Conservation (phyloP, 768 basidiomycete genomes). For the Mycena indigotica region DNA sequence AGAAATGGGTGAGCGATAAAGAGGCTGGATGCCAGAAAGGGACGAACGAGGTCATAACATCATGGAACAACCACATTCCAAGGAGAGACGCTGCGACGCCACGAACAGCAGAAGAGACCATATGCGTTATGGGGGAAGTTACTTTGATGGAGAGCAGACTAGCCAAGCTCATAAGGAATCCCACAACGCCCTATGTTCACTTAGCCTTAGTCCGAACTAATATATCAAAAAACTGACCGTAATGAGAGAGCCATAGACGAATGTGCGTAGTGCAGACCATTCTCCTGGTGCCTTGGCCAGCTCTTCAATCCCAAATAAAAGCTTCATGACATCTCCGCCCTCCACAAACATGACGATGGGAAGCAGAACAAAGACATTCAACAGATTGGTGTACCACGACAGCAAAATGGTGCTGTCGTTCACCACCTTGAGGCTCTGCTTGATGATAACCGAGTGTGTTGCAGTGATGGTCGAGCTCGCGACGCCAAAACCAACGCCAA, state of each 20-base stretch:
- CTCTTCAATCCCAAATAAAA: slow-evolving; percentile 55
- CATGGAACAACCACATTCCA: slow-evolving; percentile 78
- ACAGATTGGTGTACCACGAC: slow-evolving; percentile 89
- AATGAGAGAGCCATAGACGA: slow-evolving; percentile 76
- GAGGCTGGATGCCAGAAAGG: slow-evolving; percentile 18
- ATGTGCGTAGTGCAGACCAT: slow-evolving; percentile 58
- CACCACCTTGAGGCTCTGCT: slow-evolving; percentile 77
- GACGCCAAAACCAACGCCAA: slow-evolving; percentile 82
- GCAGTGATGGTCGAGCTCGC: slow-evolving; percentile 86
- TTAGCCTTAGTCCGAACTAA: not conserved
- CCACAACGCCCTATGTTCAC: slow-evolving; percentile 67
- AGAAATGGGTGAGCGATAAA: slow-evolving; percentile 11
- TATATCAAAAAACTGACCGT: slow-evolving; percentile 53
- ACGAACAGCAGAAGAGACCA: slow-evolving; percentile 94
- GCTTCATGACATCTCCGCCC: slow-evolving; percentile 57
- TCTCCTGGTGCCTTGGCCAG: slow-evolving; percentile 38
- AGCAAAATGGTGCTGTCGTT: slow-evolving; percentile 82
- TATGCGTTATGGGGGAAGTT: slow-evolving; percentile 96
- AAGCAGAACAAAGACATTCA: slow-evolving; percentile 71
- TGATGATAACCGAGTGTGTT: slow-evolving; percentile 92
- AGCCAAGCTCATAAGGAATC: slow-evolving; percentile 94
- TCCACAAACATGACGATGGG: slow-evolving; percentile 81
- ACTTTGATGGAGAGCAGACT: slow-evolving; percentile 94
- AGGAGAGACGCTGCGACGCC: slow-evolving; percentile 90
- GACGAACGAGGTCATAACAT: slow-evolving; percentile 79